Percentiles rank a stretch among this genome's conserved stretches.
phyloP scores from a whole-genome alignment of 441 rosid species.

The Kokia cookei region DNA sequence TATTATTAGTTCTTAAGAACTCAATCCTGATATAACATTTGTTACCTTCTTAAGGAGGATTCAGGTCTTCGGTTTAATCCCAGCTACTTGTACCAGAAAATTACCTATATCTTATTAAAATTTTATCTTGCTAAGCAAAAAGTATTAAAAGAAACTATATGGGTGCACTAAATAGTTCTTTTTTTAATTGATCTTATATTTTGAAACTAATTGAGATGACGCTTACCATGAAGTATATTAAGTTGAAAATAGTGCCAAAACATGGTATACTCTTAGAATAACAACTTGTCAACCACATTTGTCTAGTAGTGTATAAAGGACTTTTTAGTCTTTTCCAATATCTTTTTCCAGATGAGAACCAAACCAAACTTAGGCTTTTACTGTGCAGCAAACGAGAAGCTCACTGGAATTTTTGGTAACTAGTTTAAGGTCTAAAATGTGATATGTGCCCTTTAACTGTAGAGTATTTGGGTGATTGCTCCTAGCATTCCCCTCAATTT shows the following conservation, averaged over 20 bases:
- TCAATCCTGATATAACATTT: not conserved
- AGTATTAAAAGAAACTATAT: not conserved
- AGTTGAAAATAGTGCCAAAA: not conserved
- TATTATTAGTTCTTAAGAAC: not conserved
- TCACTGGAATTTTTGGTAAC: not conserved
- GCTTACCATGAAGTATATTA: not conserved
- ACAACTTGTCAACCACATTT: not conserved
- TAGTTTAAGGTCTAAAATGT: not conserved
- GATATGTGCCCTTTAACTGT: not conserved
- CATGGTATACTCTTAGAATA: not conserved
- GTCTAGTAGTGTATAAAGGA: not conserved
- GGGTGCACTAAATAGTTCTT: not conserved
- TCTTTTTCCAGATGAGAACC: not conserved
- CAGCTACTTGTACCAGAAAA: not conserved
- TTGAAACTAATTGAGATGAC: not conserved
- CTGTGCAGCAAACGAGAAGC: not conserved
- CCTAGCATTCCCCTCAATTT: not conserved
- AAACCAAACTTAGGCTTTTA: not conserved
- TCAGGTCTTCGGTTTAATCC: not conserved
- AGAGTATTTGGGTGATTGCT: not conserved
- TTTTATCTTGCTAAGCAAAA: not conserved
- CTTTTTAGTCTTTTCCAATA: not conserved
- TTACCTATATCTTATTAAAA: not conserved
- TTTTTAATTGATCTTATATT: not conserved
- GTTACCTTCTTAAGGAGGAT: not conserved